Conservation (phyloP, 1,139 yeast species). For the Debaryomyces coudertii region DNA sequence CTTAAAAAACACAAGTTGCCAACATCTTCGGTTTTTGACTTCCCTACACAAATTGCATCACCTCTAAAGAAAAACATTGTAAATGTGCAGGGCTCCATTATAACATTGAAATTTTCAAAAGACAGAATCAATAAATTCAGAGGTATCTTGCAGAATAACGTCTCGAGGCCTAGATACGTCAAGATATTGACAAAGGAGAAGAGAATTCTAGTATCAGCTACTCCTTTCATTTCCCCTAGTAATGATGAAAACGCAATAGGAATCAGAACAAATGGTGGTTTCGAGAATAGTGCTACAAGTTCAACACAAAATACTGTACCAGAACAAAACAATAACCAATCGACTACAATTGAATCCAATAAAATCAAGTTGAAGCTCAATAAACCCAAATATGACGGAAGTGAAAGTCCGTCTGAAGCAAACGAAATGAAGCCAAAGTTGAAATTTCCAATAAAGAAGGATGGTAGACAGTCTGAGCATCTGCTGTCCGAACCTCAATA, state of each 20-base stretch:
- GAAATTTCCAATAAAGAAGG: slow-evolving; percentile 1
- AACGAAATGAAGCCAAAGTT: slow-evolving; percentile 5
- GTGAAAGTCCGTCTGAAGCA: slow-evolving; percentile 1
- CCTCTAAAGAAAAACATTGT: slow-evolving; percentile 6
- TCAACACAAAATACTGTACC: neutral
- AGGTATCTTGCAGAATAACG: neutral
- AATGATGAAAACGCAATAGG: neutral
- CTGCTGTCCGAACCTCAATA: slow-evolving; percentile 23
- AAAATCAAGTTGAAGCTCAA: neutral
- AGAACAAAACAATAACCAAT: neutral
- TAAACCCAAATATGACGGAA: neutral
- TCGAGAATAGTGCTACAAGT: neutral
- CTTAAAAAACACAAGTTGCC: slow-evolving; percentile 17
- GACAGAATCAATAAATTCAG: neutral
- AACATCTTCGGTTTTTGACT: slow-evolving; percentile 4
- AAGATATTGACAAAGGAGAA: slow-evolving; percentile 29
- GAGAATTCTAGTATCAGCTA: slow-evolving; percentile 23
- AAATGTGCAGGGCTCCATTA: slow-evolving; percentile 14
- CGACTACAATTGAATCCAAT: neutral
- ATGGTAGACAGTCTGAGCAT: slow-evolving; percentile 11
- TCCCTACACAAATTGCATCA: slow-evolving; percentile 1
- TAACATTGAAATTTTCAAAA: slow-evolving; percentile 1
- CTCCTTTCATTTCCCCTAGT: slow-evolving; percentile 15
- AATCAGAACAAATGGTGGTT: neutral
- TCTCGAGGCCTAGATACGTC: slow-evolving; percentile 26